A percentile compares a stretch with the other conserved stretches of the same genome.
These are phyloP conservation scores for Bromus sterilis DNA, from an alignment of 176 grass and related monocot genomes.

Conservation along the genomic window DNA sequence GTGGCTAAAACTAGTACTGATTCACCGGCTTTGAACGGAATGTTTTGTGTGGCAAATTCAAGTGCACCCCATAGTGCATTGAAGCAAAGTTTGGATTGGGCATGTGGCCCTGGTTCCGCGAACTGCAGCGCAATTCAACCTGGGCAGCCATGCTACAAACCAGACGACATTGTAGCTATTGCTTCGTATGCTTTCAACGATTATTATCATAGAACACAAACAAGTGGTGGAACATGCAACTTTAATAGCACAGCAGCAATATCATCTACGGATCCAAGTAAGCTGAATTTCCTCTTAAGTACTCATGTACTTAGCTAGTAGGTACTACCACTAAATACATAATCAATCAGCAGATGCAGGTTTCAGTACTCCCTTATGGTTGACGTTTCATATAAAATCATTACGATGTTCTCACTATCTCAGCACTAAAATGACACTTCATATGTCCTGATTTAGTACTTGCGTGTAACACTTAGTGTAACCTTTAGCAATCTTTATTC, in stretches of 20 bases:
- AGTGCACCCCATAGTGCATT: slow-evolving; percentile 50
- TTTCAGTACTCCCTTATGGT: not conserved
- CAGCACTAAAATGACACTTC: not conserved
- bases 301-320: not conserved
- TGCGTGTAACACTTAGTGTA: not conserved
- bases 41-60: slow-evolving; percentile 91
- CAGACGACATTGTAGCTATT: slow-evolving; percentile 70
- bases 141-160: slow-evolving; percentile 77
- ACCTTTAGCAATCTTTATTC: not conserved
- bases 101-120: slow-evolving; percentile 91
- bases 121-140: slow-evolving; percentile 92
- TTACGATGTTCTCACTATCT: not conserved
- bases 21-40: slow-evolving; percentile 50
- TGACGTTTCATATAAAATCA: not conserved
- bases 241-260: slow-evolving; percentile 85
- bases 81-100: slow-evolving; percentile 97
- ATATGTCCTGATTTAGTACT: not conserved
- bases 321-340: not conserved
- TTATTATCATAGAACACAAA: slow-evolving; percentile 93
- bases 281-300: slow-evolving; percentile 26
- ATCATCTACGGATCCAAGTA: slow-evolving; percentile 91
- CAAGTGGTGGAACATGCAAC: slow-evolving; percentile 86
- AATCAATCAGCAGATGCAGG: not conserved
- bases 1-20: slow-evolving; percentile 31
- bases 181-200: slow-evolving; percentile 93